Evolutionary conservation across 2,329 filamentous ascomycete species (phyloP).

Genomic region (Botrytis sinoallii): DNA sequence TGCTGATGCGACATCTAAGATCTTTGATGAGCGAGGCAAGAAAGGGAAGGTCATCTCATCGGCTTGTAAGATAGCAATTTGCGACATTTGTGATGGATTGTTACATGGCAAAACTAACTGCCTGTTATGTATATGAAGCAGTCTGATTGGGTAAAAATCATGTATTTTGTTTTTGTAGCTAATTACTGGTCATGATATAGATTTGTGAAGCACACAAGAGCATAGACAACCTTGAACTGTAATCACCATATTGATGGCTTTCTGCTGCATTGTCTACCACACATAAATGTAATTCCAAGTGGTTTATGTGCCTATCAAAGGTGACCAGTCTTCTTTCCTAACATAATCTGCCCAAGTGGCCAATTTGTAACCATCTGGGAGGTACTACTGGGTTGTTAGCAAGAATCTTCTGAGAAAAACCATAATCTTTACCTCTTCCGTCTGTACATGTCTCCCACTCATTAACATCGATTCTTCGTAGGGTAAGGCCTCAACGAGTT

Average conservation of each 20-base stretch:
- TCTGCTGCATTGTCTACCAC: background rate
- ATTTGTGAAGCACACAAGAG: background rate
- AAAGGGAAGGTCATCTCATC: no score
- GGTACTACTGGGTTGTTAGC: background rate
- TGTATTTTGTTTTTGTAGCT: background rate
- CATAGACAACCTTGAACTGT: background rate
- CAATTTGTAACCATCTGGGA: background rate
- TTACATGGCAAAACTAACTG: background rate
- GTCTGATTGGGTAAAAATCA: background rate
- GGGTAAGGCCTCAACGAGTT: background rate
- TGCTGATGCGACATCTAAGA: no score
- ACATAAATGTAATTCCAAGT: background rate
- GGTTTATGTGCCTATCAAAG: background rate
- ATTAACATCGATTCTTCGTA: background rate
- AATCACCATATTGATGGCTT: background rate
- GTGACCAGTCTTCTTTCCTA: background rate
- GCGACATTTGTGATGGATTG: no score
- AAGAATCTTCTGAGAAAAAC: background rate
- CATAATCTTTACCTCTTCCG: background rate
- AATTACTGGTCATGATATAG: background rate
- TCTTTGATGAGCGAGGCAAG: no score
- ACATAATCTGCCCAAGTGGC: background rate
- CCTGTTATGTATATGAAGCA: background rate
- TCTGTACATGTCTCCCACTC: constrained; percentile 4
- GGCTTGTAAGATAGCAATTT: no score